Evolutionary conservation across 2,329 filamentous ascomycete species (phyloP).

Genomic region (Drechslerella dactyloides): DNA sequence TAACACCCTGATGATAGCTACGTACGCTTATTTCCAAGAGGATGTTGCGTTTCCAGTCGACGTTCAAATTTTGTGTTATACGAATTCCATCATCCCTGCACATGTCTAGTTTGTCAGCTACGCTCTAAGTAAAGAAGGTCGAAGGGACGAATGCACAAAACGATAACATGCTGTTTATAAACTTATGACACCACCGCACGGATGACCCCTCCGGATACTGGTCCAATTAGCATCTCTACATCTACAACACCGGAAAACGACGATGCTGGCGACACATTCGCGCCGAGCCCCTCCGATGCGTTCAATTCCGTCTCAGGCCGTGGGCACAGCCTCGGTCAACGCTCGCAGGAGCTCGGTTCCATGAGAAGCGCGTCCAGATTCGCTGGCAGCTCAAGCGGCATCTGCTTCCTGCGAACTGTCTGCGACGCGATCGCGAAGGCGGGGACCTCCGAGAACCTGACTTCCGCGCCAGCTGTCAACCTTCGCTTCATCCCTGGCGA

Average conservation of each 20-base stretch:
- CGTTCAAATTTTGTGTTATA: too few relatives aligned
- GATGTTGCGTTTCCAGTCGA: too few relatives aligned
- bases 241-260: slow-evolving; percentile 31
- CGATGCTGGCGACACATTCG: slow-evolving; percentile 32
- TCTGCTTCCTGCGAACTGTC: slow-evolving; percentile 67
- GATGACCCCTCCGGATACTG: slow-evolving; percentile 35
- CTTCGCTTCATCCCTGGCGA: slow-evolving; percentile 65
- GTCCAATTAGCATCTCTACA: slow-evolving; percentile 12
- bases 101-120: too few relatives aligned
- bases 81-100: too few relatives aligned
- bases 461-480: slow-evolving; percentile 56
- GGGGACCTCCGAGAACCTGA: slow-evolving; percentile 53
- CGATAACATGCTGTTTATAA: too few relatives aligned
- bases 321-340: slow-evolving; percentile 48
- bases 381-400: slow-evolving; percentile 66
- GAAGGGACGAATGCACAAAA: too few relatives aligned
- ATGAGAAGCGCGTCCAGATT: slow-evolving; percentile 66
- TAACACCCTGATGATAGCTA: too few relatives aligned
- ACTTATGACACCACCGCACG: neutral
- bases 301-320: slow-evolving; percentile 48
- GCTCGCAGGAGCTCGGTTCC: slow-evolving; percentile 60
- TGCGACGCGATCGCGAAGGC: slow-evolving; percentile 61
- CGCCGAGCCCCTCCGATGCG: slow-evolving; percentile 51
- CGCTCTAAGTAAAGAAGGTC: too few relatives aligned
- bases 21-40: too few relatives aligned